Evolutionary conservation across 257 asterid species (phyloP), one percentile per base, ranked within the genome.

Genomic region (Solanum clarkiae): DNA sequence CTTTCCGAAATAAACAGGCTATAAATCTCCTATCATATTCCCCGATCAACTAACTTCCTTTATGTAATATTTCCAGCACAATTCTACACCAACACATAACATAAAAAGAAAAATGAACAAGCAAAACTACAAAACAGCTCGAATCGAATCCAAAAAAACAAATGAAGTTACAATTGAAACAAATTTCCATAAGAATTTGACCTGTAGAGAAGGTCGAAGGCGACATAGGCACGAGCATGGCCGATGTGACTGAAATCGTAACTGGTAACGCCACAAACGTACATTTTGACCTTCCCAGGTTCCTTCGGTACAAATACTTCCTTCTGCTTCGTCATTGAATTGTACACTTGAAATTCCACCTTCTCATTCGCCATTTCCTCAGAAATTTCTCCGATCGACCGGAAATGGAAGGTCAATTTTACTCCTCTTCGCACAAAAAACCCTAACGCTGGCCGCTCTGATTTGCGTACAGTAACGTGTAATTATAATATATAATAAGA

Each of bases 231-330:
- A 20, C 97, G 95, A 6, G 98, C 97, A 69, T 94, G 99, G 80
- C 99, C 97, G n/a, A 95, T 95, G 77, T 94, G 97, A 88, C 98
- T 95, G 90, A 86, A 84, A 71, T 95, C 99, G 82, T 94, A 95
- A 6, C 97, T 89, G 62, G 99, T 93, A 24, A 95, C 97, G 13
- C 97, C 99, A 84, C 99, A 95, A 18, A 95, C 80, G 44, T 95
- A 95, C 98, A 93, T 92, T 55, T 93, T 90, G 3, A 93, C 97
- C 79, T 92, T 93, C 6, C 97, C 98, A 40, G 91, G 90, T 11
- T 86, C 91, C 16, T 53, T 89, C 3, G 97, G 93, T 88, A 85
- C 91, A 71, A 95, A 95, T 0, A 87, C 44, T 81, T 94, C 97
- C 81, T 95, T 94, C 85, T 90, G 95, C 90, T 88, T 95, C 85